Percentiles rank a stretch among this genome's conserved stretches.
phyloP scores from a whole-genome alignment of 2,329 filamentous ascomycete species.

The Fusarium sp. region DNA sequence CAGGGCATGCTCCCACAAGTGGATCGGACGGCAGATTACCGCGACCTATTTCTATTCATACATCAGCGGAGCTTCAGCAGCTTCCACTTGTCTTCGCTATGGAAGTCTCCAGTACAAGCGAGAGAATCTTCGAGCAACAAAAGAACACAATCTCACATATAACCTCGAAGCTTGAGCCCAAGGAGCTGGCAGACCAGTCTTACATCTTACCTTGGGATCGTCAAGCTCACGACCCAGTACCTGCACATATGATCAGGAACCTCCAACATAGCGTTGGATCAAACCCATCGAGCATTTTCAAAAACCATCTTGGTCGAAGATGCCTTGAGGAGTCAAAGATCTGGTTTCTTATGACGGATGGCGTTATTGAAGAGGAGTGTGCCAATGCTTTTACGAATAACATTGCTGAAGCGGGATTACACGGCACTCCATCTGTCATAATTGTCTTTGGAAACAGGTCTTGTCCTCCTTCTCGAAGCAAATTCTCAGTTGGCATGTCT shows the following conservation, averaged over 20 bases:
- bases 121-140: neutral
- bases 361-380: neutral
- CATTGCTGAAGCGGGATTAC: neutral
- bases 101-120: neutral
- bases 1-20: too few species aligned
- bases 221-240: neutral
- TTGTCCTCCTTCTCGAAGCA: neutral
- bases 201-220: neutral
- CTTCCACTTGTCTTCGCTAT: neutral
- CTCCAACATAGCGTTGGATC: neutral
- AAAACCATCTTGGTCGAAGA: neutral
- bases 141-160: neutral
- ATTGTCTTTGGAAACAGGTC: neutral
- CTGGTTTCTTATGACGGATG: neutral
- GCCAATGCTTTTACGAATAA: neutral
- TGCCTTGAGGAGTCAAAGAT: neutral
- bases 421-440: neutral
- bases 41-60: neutral
- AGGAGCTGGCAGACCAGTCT: neutral
- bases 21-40: neutral
- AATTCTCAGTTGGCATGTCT: neutral
- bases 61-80: neutral
- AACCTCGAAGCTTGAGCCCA: neutral
- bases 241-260: neutral
- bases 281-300: neutral